Evolutionary conservation across 306 rosid genomes (phyloP), one percentile per base, ranked within the genome.

Genomic region (Sicyos baderoa): DNA sequence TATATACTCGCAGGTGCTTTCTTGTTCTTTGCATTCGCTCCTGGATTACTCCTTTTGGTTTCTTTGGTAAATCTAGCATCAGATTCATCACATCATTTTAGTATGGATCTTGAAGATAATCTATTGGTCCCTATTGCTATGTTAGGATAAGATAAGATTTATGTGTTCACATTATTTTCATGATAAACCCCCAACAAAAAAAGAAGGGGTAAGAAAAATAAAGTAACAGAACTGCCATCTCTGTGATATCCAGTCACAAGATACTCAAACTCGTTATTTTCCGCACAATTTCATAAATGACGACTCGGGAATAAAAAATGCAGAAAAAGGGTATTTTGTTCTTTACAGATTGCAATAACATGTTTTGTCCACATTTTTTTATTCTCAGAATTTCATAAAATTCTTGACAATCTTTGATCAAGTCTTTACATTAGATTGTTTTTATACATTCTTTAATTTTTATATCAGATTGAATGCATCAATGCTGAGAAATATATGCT

Each of bases 1-100:
- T 89, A 68, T 93, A 67, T 93, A 93, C 54, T 93, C 98, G 11
- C 98, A 93, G 97, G 98, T 93, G 82, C 58, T 55, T 73, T 64
- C 55, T 18, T 14, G 52, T 59, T 32, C 60, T 58, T 70, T 8
- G 11, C 22, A 18, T 35, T 71, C 2, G 8, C 61, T 27, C 68
- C 51, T 62, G 1, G 51, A 21, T 64, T 42, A 21, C 21, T 27
- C 25, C 18, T 50, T 32, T 9, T 18, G 0, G 40, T 42, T 35
- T 71, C 21, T 71, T 71, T 56, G 9, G 40, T 40, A 19, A 21
- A 71, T 71, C 1, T 54, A 42, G 56, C 37, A 47, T 23, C 45
- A 7, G 45, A 7, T 16, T 64, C 70, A 44, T 64, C 70, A 1
- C 21, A 35, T 40, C 45, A n/a, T 63, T 44, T 40, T 40, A 65